Evolutionary conservation across 345 rosid genomes (phyloP).

Genomic region (Erysimum cheiranthoides): DNA sequence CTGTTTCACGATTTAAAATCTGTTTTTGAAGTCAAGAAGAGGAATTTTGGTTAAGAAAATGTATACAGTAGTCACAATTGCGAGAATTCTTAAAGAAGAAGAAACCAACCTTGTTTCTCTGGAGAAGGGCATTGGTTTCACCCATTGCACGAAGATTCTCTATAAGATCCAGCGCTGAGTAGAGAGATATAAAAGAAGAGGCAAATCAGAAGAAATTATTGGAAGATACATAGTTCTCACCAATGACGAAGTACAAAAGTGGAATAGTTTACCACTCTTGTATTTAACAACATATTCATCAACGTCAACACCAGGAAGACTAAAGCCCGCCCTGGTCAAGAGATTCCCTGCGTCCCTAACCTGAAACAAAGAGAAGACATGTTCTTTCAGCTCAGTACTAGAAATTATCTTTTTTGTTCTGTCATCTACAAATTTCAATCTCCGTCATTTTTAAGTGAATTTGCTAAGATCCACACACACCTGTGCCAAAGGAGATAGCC

Average conservation of each 20-base stretch:
- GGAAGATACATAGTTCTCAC: background rate
- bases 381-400: background rate
- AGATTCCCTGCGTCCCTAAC: conserved; percentile 98
- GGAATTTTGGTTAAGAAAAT: conserved; percentile 5
- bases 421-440: conserved; percentile 10
- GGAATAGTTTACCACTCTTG: conserved; percentile 64
- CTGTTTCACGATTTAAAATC: conserved; percentile 85
- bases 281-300: conserved; percentile 90
- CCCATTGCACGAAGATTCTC: conserved; percentile 98
- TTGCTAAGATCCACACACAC: conserved; percentile 46
- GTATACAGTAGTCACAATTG: background rate
- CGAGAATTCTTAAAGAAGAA: background rate
- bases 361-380: conserved; percentile 47
- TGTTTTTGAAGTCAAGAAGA: conserved; percentile 43
- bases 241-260: background rate
- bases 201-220: conserved; percentile 1
- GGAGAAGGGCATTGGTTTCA: conserved; percentile 92
- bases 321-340: conserved; percentile 91
- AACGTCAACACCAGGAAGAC: conserved; percentile 94
- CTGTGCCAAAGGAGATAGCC: conserved; percentile 95
- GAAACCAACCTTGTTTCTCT: conserved; percentile 67
- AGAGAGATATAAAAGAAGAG: background rate
- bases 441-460: background rate
- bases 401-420: background rate
- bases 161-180: conserved; percentile 85